Base-by-base conservation (phyloP, 306 rosid species). In the Dicorynia guianensis region DNA sequence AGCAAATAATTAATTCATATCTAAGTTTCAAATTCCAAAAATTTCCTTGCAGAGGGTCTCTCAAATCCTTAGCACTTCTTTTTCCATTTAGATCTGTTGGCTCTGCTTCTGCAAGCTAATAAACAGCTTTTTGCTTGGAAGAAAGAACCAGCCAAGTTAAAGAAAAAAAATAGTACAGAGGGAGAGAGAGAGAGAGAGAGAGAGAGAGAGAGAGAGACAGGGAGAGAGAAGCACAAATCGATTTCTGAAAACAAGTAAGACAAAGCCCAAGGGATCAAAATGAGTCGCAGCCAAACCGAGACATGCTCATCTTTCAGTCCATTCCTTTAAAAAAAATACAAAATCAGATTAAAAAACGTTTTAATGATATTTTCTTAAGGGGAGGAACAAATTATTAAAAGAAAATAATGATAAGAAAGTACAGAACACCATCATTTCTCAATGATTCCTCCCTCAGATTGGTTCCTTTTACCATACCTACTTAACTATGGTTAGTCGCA, bases 351-450 rank as follows among this genome's bases (percentile, higher is more conserved):
- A 44, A 13, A 69, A 39, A 76, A 15, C 17, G 15, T 49, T 57
- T 53, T 46, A 47, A 25, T 25, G 30, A 25, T 25, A 1, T 25
- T 25, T 25, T 52, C 71, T 64, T 60, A 40, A 11, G 12, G 80
- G 79, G 3, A 42, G 6, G 19, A 33, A 68, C 54, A 67, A 14
- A 67, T 39, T 39, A 72, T 39, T 4, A 19, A 30, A 60, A 58
- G 55, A 61, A 63, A 60, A 67, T 76, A 53, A 70, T 67, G 54
- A 75, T 57, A 54, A 64, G 71, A 46, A 81, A 91, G 90, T 91
- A 91, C 91, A 87, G 68, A 83, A 88, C 91, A 69, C 78, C 89
- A 95, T 95, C 93, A 95, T 92, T 92, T 83, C 93, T 81, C 92
- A 95, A 95, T 95, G 91, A 92, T 90, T 71, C 77, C 76, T 78